A percentile compares a stretch with the other conserved stretches of the same genome.
These are phyloP conservation scores for Alloteropsis semialata DNA, from an alignment of 176 grass and related monocot genomes.

Conservation along the genomic window DNA sequence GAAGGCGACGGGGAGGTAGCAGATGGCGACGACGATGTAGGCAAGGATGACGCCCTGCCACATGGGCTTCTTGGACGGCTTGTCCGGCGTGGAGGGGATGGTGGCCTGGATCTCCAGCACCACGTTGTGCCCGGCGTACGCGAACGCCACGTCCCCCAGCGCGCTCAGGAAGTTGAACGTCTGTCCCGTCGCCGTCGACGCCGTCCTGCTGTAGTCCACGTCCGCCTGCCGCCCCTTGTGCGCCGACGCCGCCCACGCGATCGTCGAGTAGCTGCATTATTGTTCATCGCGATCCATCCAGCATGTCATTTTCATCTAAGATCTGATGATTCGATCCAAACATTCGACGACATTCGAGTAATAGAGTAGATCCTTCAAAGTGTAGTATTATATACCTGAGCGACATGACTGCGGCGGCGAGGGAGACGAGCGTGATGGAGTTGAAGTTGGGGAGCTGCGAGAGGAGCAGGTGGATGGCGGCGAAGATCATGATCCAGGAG, in stretches of 20 bases:
- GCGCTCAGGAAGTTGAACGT: slow-evolving; percentile 51
- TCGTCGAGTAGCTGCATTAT: slow-evolving; percentile 54
- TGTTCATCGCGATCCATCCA: not conserved
- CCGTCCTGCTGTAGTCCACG: slow-evolving; percentile 45
- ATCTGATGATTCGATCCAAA: not conserved
- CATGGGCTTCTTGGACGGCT: slow-evolving; percentile 81
- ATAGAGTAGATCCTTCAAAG: not conserved
- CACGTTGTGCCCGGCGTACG: slow-evolving; percentile 75
- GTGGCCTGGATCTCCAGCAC: slow-evolving; percentile 91
- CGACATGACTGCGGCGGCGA: slow-evolving; percentile 68
- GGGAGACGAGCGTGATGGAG: slow-evolving; percentile 53
- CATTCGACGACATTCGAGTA: too few relatives aligned
- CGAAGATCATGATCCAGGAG: slow-evolving; percentile 62
- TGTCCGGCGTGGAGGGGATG: slow-evolving; percentile 59
- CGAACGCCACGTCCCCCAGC: slow-evolving; percentile 55
- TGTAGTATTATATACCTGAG: slow-evolving; percentile 37
- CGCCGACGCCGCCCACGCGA: slow-evolving; percentile 49
- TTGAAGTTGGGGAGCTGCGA: slow-evolving; percentile 68
- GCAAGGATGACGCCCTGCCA: slow-evolving; percentile 61
- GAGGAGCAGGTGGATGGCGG: slow-evolving; percentile 38
- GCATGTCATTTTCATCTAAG: too few relatives aligned
- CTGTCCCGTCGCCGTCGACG: not conserved
- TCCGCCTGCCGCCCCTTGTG: slow-evolving; percentile 19
- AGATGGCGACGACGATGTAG: slow-evolving; percentile 57
- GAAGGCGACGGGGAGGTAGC: slow-evolving; percentile 81